A percentile compares a stretch with the other conserved stretches of the same genome.
Evolutionary conservation across 208 protist genomes (phyloP).

Genomic region (Phytomonas sp.): DNA sequence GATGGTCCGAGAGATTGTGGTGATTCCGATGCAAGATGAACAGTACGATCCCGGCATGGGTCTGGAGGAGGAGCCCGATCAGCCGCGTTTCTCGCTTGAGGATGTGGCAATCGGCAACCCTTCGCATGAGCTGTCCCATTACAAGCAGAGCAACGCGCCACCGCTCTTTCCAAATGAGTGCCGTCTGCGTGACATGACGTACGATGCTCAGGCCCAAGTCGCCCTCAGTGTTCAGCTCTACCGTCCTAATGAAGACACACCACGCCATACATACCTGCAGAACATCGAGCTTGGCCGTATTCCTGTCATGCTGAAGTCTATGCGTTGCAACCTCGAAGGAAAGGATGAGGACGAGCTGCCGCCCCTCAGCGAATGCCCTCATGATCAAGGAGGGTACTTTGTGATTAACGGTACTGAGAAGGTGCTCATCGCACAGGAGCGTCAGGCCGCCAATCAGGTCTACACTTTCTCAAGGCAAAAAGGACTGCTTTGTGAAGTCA

Average conservation of each 20-base stretch:
- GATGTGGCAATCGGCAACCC: slow-evolving; percentile 81
- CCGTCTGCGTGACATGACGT: slow-evolving; percentile 95
- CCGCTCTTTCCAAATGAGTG: slow-evolving; percentile 94
- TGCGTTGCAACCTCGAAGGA: slow-evolving; percentile 92
- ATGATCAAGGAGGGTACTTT: slow-evolving; percentile 99
- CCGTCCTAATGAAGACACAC: slow-evolving; percentile 33
- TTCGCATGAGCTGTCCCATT: slow-evolving; percentile 51
- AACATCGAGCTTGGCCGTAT: slow-evolving; percentile 95
- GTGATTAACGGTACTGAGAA: slow-evolving; percentile 99
- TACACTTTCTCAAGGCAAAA: slow-evolving; percentile 92
- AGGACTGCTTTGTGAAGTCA: slow-evolving; percentile 94
- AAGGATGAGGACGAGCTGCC: slow-evolving; percentile 92
- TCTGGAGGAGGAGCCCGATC: slow-evolving; percentile 43
- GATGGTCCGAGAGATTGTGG: slow-evolving; percentile 66
- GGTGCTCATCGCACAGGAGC: slow-evolving; percentile 94
- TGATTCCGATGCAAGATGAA: slow-evolving; percentile 68
- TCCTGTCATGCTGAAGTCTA: slow-evolving; percentile 99
- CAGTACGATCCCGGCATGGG: slow-evolving; percentile 64
- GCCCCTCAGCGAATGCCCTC: slow-evolving; percentile 94
- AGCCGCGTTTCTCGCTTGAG: slow-evolving; percentile 65
- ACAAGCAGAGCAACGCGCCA: slow-evolving; percentile 39
- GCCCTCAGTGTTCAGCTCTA: slow-evolving; percentile 47
- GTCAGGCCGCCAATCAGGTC: slow-evolving; percentile 98
- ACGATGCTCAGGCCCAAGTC: slow-evolving; percentile 60
- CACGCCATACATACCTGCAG: slow-evolving; percentile 30